These are phyloP conservation scores for Phytopythium oedochilum DNA, from an alignment of 352 stramenopile genomes.

Conservation along the genomic window DNA sequence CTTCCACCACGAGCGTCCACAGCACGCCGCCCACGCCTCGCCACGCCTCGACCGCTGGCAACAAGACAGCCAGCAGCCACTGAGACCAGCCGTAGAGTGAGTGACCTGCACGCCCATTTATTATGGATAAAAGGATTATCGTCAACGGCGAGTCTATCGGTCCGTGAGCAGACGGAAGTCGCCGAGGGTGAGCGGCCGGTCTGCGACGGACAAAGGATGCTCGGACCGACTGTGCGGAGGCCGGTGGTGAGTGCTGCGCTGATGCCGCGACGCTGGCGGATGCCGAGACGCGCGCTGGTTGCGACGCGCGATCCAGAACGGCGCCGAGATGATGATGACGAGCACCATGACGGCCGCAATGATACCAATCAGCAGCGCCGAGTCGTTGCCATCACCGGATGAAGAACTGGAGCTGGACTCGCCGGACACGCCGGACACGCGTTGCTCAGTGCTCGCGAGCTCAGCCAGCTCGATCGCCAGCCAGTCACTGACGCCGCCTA, in stretches of 20 bases:
- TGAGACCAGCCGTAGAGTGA: not conserved
- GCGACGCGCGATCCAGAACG: conserved; percentile 1
- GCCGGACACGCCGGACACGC: not conserved
- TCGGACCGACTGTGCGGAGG: not conserved
- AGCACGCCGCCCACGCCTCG: conserved; percentile 1
- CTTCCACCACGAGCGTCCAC: not conserved
- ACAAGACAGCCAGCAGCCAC: not conserved
- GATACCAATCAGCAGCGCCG: conserved; percentile 3
- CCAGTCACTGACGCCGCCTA: conserved; percentile 22
- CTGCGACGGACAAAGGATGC: not conserved
- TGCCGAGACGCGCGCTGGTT: not conserved
- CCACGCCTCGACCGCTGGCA: not conserved
- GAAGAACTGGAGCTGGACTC: conserved; percentile 4
- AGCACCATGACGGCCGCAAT: conserved; percentile 18
- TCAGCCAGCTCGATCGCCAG: conserved; percentile 8
- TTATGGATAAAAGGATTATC: no score
- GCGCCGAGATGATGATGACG: conserved; percentile 1
- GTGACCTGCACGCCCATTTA: no score
- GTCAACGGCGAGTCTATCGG: not conserved
- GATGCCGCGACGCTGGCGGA: not conserved
- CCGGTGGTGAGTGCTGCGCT: not conserved
- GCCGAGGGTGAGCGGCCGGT: not conserved
- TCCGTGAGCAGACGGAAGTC: conserved; percentile 3
- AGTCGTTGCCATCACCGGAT: conserved; percentile 1
- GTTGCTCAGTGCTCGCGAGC: not conserved